Base-by-base conservation (phyloP, 768 basidiomycete species). In the Tricholoma bakamatsutake region DNA sequence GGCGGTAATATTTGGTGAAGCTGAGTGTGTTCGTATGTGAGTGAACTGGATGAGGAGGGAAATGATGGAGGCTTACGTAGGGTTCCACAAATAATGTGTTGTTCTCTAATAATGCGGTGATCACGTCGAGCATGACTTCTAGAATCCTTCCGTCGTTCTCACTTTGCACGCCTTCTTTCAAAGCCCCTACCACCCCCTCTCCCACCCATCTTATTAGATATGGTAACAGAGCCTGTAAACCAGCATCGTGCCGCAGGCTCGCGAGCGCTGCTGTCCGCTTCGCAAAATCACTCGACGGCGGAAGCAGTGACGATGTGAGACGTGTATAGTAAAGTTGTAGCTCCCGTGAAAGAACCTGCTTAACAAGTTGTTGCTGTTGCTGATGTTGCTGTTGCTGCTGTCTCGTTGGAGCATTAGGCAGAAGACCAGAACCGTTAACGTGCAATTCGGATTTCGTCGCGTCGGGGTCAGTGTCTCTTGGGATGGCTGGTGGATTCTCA, bases 161-260 rank as follows among this genome's bases (percentile, higher is more conserved):
- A 17, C 73, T 74, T 57, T 86, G 81, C 15, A 71, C 67, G 17
- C 78, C 80, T 31, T 81, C 78, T 55, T 77, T 77, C 42, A 93
- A 69, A 0, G 82, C 82, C 6, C 74, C 74, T 12, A 89, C 85
- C 1, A 93, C 88, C 37, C 92, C 88, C 66, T 98, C 94, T 13
- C 88, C 90, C 0, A 96, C 81, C 97, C 97, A 99, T 35, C 91
- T 84, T 48, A 98, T 90, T 28, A 99, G 77, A 66, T 98, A 98
- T 0, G 96, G 93, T 24, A 99, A 71, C 15, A 99, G 79, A 4
- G 92, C 89, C 61, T 94, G 91, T 57, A 99, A 68, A 2, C 96
- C 96, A 2, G 93, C 92, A 61, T 99, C 97, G 58, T 82, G 82
- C 52, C 93, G 76, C 61, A 99, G 72, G 65, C 91, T 94, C 6